Evolutionary conservation across 1,139 yeast species (phyloP), one percentile per base, ranked within the genome.

Genomic region (Candida labiduridarum): DNA sequence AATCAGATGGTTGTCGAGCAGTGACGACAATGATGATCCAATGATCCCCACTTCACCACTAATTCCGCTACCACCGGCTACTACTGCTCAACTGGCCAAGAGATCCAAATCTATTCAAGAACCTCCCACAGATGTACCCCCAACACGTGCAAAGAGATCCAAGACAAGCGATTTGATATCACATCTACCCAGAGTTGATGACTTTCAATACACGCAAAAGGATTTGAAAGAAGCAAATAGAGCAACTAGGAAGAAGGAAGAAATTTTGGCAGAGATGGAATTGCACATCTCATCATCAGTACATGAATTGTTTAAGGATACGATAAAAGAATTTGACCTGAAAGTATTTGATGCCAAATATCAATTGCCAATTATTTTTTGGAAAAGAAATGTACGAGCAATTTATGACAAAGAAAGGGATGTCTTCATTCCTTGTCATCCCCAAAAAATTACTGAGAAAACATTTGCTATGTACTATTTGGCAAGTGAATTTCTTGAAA

Each of bases 381-480:
- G 80, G 79, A 66, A 63, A 49, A 58, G 81, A 10, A 58, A 61
- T 25, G 63, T 69, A 3, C 64, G 54, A 27, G 72, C 85, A 1
- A 59, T 63, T 1, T 84, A 81, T 59, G 78, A 79, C 56, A 57
- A 66, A 15, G 62, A 59, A 2, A 68, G 69, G 42, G 87, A 83
- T 55, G 59, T 77, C 0, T 86, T 83, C 54, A 72, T 80, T 8
- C 91, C 92, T 0, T 71, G 80, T 48, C 67, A 63, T 0, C 65
- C 74, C 0, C 67, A 62, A 31, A 63, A 73, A 4, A 54, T 72
- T 1, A 66, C 69, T 3, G 89, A 85, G 58, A 66, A 66, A 18
- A 68, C 70, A 2, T 54, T 72, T 10, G 73, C 80, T 1, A 54
- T 84, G 2, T 73, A 77, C 48, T 82, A 74, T 55, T 68, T 72